Conservation (phyloP, 176 grass and related monocot species). For the Juncus effusus region DNA sequence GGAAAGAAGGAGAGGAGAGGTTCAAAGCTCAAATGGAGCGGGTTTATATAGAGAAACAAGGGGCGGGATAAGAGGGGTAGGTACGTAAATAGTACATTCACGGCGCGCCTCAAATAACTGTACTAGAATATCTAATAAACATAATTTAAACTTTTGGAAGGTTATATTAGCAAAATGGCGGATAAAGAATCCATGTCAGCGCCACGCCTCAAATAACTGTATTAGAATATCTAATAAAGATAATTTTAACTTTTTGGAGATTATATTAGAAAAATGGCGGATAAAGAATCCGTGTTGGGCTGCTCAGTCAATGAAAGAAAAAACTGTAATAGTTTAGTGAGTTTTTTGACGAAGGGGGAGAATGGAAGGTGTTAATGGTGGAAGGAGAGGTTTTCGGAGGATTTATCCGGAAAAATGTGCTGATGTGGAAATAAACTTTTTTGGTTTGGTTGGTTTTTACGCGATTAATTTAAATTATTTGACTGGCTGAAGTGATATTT, state of each 20-base stretch:
- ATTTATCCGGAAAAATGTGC: conserved; percentile 11
- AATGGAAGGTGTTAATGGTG: background rate
- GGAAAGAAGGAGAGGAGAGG: conserved; percentile 2
- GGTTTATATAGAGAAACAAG: conserved; percentile 24
- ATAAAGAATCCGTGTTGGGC: background rate
- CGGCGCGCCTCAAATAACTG: background rate
- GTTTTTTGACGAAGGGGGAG: background rate
- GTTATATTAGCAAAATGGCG: background rate
- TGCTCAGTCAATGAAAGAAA: no score
- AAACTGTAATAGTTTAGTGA: background rate
- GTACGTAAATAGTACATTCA: background rate
- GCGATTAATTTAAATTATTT: no score
- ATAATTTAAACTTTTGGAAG: background rate
- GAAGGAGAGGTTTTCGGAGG: background rate
- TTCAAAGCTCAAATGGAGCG: background rate
- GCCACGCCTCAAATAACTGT: background rate
- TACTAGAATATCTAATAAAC: background rate
- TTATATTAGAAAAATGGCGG: background rate
- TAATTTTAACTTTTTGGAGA: background rate
- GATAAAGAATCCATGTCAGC: background rate
- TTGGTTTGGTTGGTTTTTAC: no score
- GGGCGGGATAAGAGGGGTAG: background rate
- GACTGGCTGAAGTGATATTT: no score
- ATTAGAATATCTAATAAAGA: background rate
- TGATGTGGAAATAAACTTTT: no score